Base-by-base conservation (phyloP, 2,329 filamentous ascomycete species). In the Aspergillus sp. region DNA sequence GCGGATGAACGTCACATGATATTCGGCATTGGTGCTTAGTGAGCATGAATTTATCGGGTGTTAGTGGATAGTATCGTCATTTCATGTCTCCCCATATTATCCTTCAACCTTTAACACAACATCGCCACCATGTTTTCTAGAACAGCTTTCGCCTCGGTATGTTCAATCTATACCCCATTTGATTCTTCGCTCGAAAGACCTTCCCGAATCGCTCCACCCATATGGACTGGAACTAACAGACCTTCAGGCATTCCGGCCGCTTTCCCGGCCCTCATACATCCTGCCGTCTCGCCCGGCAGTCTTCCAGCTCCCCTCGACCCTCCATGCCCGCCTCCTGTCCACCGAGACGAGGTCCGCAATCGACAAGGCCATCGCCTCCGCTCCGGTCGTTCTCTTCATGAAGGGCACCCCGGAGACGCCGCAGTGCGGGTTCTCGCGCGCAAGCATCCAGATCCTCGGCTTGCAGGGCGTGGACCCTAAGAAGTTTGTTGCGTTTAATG, bases 401-500 rank as follows among this genome's bases (percentile, higher is more conserved):
- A 99, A 99, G 80, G 94, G 94, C 54, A 97, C 94, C 1, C 94
- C 94, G 53, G 92, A 97, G 77, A 90, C 85, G 56, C 94, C 94
- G 17, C 92, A 97, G 74, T 99, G 94, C 76, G 94, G 94, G 43
- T 99, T 97, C 81, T 97, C 93, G 54, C 85, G 92, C 64, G 93
- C 93, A 50, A 91, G 84, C 70, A 96, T 99, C 71, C 92, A 97
- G 80, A 92, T 99, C 65, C 81, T 99, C 58, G 91, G 93, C 53
- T 76, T 97, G 66, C 93, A 99, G 77, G 94, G 94, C 59, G 91
- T 99, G 57, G 89, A 97, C 76, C 94, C 94, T 14, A 81, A 83
- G 60, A 97, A 97, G 78, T 99, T 99, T 71, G 89, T 91, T n/a
- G 93, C 94, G 6, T 97, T 96, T 76, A 97, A 99, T 75, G 94